Percentiles rank a stretch among this genome's conserved stretches.
Conservation (phyloP, 2,329 filamentous ascomycete genomes). For the Penicillium polonicum region DNA sequence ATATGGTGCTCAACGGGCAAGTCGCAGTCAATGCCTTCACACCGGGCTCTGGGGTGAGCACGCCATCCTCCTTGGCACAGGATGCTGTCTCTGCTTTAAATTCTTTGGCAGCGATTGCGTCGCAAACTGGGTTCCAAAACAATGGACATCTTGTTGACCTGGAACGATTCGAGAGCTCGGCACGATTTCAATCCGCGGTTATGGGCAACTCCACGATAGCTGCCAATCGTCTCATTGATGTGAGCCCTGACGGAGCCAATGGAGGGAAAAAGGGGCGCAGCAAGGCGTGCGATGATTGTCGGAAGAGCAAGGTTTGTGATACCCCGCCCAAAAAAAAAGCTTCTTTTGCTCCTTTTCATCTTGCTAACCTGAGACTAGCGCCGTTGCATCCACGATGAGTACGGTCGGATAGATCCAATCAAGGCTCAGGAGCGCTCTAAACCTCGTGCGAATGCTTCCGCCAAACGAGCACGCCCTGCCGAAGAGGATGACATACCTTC, state of each 20-base stretch:
- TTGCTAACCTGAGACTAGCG: conserved; percentile 47
- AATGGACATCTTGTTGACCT: conserved; percentile 24
- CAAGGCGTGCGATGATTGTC: conserved; percentile 65
- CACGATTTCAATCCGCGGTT: conserved; percentile 27
- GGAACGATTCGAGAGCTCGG: conserved; percentile 32
- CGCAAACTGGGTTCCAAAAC: conserved; percentile 35
- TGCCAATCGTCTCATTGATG: conserved; percentile 30
- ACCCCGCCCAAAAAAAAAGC: background rate
- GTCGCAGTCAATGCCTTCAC: conserved; percentile 33
- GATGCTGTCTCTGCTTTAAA: conserved; percentile 42
- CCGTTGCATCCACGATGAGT: conserved; percentile 65
- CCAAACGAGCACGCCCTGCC: conserved; percentile 53
- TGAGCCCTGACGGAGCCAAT: conserved; percentile 34
- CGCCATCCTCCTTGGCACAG: conserved; percentile 36
- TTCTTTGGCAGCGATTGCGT: conserved; percentile 40
- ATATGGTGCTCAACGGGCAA: conserved; percentile 29
- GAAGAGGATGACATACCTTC: conserved; percentile 37
- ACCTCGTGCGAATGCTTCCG: conserved; percentile 56
- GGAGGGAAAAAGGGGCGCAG: conserved; percentile 58
- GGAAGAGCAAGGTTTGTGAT: conserved; percentile 62
- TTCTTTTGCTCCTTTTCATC: conserved; percentile 2
- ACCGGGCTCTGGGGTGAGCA: conserved; percentile 28
- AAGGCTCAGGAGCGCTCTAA: conserved; percentile 63
- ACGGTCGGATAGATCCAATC: conserved; percentile 62
- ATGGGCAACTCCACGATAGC: conserved; percentile 29